Percentiles rank a stretch among this genome's conserved stretches.
Conservation (phyloP, 352 stramenopile species). For the Thalassiosira pacifica region DNA sequence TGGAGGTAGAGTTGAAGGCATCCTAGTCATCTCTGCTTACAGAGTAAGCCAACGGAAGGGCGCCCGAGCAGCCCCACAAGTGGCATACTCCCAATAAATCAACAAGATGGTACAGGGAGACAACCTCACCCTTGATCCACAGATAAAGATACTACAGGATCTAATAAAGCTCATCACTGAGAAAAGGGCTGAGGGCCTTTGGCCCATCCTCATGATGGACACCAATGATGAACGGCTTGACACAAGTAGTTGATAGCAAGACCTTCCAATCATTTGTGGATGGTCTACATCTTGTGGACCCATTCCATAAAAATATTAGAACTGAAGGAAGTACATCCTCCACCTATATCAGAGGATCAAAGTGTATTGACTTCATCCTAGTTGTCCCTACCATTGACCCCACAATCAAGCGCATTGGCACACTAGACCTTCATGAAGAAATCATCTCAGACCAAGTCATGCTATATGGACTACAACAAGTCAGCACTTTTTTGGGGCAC, state of each 20-base stretch:
- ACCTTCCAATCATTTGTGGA: neutral
- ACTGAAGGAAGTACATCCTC: neutral
- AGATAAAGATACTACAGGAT: no score
- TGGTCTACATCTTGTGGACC: slow-evolving; percentile 14
- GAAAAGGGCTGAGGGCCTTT: neutral
- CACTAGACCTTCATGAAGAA: slow-evolving; percentile 24
- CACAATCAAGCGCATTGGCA: neutral
- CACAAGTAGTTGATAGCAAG: neutral
- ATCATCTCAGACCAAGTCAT: neutral
- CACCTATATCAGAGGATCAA: slow-evolving; percentile 15
- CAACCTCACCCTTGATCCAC: neutral
- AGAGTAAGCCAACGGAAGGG: neutral
- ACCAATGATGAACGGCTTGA: slow-evolving; percentile 8
- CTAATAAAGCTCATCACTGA: neutral
- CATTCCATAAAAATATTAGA: slow-evolving; percentile 12
- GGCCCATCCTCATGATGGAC: slow-evolving; percentile 10
- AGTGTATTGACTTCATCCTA: slow-evolving; percentile 46
- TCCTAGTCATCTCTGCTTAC: neutral
- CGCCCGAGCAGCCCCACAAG: neutral
- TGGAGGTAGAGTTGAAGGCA: neutral
- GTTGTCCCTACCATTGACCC: neutral
- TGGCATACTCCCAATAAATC: neutral
- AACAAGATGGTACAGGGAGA: neutral
- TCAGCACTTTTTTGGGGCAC: neutral
- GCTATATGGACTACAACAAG: neutral